phyloP scores from a whole-genome alignment of 192 early-diverging fungal species.

The Radiomyces spectabilis region DNA sequence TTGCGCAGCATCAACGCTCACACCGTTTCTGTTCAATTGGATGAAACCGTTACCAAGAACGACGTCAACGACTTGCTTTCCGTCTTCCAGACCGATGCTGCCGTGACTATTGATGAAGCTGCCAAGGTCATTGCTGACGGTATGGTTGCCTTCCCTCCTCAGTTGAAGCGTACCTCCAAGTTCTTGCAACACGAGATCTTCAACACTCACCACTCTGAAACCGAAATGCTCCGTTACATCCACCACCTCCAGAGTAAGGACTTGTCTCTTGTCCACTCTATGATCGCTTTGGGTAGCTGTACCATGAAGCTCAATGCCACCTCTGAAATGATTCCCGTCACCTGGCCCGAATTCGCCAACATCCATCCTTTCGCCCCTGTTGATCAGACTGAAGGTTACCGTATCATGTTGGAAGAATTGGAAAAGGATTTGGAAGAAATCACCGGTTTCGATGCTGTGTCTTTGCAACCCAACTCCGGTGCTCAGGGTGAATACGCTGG shows the following conservation, averaged over 20 bases:
- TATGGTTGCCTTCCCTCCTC: conserved; percentile 41
- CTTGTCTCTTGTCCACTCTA: conserved; percentile 95
- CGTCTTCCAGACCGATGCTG: conserved; percentile 67
- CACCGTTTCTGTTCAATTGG: conserved; percentile 82
- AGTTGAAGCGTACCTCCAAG: conserved; percentile 64
- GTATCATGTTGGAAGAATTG: conserved; percentile 80
- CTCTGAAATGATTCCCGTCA: conserved; percentile 99
- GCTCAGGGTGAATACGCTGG: conserved; percentile 99
- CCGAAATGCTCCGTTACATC: conserved; percentile 97
- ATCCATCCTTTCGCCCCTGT: conserved; percentile 96
- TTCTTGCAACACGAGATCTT: conserved; percentile 91
- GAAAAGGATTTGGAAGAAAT: conserved; percentile 83
- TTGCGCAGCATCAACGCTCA: conserved; percentile 66
- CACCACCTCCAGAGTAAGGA: conserved; percentile 94
- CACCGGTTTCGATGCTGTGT: conserved; percentile 91
- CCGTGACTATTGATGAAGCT: conserved; percentile 39
- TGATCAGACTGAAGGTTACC: conserved; percentile 93
- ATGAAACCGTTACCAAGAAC: conserved; percentile 81
- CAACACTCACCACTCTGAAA: conserved; percentile 95
- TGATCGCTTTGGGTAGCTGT: conserved; percentile 98
- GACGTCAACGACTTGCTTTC: conserved; percentile 77
- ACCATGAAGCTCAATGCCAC: conserved; percentile 99
- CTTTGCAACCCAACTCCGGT: conserved; percentile 97
- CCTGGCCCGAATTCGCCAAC: conserved; percentile 93
- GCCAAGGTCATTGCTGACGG: conserved; percentile 37